Base-by-base conservation (phyloP, 495 filamentous ascomycete species). In the Penicillium psychrofluorescens region DNA sequence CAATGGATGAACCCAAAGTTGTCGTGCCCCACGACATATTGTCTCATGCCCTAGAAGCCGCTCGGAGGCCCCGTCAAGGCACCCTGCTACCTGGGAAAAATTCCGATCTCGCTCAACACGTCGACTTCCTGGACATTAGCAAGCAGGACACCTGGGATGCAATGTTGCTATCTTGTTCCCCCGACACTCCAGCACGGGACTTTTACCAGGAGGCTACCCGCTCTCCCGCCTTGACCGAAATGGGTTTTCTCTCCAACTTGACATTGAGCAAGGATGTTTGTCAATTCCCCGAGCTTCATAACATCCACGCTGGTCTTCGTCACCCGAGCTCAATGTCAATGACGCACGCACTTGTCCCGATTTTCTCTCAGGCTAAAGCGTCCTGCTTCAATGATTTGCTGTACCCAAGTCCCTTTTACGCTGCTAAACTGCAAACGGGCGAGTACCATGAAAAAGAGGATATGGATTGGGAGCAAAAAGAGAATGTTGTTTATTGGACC, bases 1-100 rank as follows among this genome's bases (percentile, higher is more conserved):
- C 80, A 16, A 79, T 88, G 53, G 84, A 90, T 53, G 84, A 88
- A 48, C 76, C 79, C 38, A 71, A 84, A 13, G 79, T 88, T 1
- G 66, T 84, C 1, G 74, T 88, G 4, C 77, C 81, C 8, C 71
- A 79, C 44, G 76, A 81, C n/a, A 33, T 46, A 15, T 16, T 55
- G 15, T n/a, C 15, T 9, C 14, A 40, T 10, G 46, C 39, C 11
- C 14, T 30, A 2, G 31, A 35, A 13, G 36, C 45, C 0, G 16
- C 42, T 27, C 39, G 49, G 1, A 9, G 46, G 11, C 39, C 40
- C 11, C 9, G n/a, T n/a, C 33, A 47, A 1, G 38, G 30, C 8
- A 2, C 9, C 1, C 6, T 45, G 11, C 29, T n/a, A 29, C 16
- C 16, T 16, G 39, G 39, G 5, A 1, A 2, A 3, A 49, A 49